Evolutionary conservation across 2,329 filamentous ascomycete genomes (phyloP).

Genomic region (Didymella keratinophila): DNA sequence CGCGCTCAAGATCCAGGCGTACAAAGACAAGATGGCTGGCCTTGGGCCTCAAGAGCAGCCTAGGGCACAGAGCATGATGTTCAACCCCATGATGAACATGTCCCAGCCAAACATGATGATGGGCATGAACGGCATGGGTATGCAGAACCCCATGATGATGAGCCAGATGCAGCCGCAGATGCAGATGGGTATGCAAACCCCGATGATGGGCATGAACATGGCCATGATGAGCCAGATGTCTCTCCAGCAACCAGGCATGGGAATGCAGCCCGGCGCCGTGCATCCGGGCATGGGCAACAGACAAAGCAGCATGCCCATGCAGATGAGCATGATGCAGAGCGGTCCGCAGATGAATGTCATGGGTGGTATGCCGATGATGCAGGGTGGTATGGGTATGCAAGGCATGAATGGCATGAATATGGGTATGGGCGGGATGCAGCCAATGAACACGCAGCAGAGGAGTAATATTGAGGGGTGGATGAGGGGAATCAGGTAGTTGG

Average conservation of each 20-base stretch:
- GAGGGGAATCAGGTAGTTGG: slow-evolving; percentile 5
- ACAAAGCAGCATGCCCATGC: slow-evolving; percentile 20
- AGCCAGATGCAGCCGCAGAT: slow-evolving; percentile 1
- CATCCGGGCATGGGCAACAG: slow-evolving; percentile 9
- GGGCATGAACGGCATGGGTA: slow-evolving; percentile 7
- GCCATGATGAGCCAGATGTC: slow-evolving; percentile 21
- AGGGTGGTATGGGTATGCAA: slow-evolving; percentile 9
- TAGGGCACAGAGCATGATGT: slow-evolving; percentile 24
- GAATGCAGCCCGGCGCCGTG: background rate
- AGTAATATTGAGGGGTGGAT: slow-evolving; percentile 23
- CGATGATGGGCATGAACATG: slow-evolving; percentile 26
- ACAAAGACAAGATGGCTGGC: slow-evolving; percentile 45
- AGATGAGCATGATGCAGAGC: slow-evolving; percentile 24
- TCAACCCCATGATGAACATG: slow-evolving; percentile 30
- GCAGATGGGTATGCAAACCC: slow-evolving; percentile 2
- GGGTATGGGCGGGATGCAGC: slow-evolving; percentile 10
- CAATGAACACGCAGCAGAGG: slow-evolving; percentile 17
- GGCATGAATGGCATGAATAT: slow-evolving; percentile 7
- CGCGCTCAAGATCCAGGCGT: slow-evolving; percentile 48
- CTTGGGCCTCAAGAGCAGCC: slow-evolving; percentile 17
- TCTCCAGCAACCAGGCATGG: background rate
- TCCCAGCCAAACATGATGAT: background rate
- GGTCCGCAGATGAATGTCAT: slow-evolving; percentile 18
- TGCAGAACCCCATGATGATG: slow-evolving; percentile 16
- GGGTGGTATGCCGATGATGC: slow-evolving; percentile 21